Percentiles rank a stretch among this genome's conserved stretches.
These are phyloP conservation scores for Stephanocyclus meneghinianus DNA, from an alignment of 352 stramenopile species.

Conservation along the genomic window DNA sequence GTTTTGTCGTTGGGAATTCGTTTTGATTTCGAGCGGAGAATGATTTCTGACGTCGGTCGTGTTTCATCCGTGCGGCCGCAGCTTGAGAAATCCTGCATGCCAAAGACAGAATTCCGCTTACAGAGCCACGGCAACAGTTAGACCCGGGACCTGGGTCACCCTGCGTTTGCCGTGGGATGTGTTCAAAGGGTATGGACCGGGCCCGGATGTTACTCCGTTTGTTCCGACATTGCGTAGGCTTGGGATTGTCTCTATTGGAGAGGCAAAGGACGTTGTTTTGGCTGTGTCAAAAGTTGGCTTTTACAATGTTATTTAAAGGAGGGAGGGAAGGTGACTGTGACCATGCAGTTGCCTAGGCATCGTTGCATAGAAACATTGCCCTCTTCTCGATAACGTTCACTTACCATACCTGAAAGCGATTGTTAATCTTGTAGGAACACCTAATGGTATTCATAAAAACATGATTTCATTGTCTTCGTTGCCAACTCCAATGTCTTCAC, in stretches of 20 bases:
- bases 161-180: conserved; percentile 57
- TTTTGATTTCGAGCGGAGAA: conserved; percentile 6
- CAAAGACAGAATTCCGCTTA: conserved; percentile 63
- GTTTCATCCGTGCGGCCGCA: conserved; percentile 8
- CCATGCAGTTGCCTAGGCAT: neutral
- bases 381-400: neutral
- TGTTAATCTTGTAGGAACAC: too few relatives aligned
- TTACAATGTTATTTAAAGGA: conserved; percentile 44
- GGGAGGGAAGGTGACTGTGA: neutral
- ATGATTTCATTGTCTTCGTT: too few relatives aligned
- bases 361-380: neutral
- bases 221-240: conserved; percentile 52
- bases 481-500: too few relatives aligned
- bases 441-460: too few relatives aligned
- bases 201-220: conserved; percentile 51
- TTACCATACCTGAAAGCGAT: too few relatives aligned
- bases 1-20: neutral
- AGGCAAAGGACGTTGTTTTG: conserved; percentile 58
- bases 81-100: conserved; percentile 62
- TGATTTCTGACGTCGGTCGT: neutral
- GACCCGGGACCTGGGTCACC: conserved; percentile 47
- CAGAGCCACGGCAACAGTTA: conserved; percentile 49
- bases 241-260: conserved; percentile 68
- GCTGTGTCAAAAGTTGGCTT: conserved; percentile 59
- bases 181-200: conserved; percentile 63